Evolutionary conservation across 164 flowering plant genomes (phyloP).

Genomic region (Stephania cephalantha): DNA sequence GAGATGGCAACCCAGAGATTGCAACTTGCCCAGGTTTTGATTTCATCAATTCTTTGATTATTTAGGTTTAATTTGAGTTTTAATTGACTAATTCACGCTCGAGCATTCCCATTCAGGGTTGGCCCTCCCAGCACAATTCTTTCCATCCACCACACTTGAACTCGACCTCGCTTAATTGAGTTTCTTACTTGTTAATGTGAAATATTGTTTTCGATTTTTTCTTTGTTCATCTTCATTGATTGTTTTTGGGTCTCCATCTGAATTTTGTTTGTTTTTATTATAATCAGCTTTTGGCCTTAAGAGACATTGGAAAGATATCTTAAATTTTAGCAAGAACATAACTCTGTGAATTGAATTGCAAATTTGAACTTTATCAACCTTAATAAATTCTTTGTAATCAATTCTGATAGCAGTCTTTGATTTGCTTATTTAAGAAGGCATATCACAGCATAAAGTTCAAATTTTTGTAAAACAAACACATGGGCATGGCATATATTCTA

Average conservation of each 20-base stretch:
- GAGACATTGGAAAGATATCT: too few species aligned
- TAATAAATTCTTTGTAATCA: neutral
- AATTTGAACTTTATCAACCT: neutral
- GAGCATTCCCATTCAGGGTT: neutral
- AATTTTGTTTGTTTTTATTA: neutral
- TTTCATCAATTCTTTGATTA: neutral
- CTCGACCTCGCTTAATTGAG: too few species aligned
- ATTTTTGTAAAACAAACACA: too few species aligned
- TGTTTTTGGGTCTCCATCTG: slow-evolving; percentile 1
- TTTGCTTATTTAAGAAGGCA: neutral
- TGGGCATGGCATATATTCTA: too few species aligned
- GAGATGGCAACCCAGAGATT: slow-evolving; percentile 90
- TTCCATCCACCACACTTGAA: too few species aligned
- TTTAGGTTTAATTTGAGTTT: neutral
- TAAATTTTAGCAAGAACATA: neutral
- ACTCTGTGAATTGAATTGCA: neutral
- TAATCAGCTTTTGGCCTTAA: neutral
- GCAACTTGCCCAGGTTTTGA: slow-evolving; percentile 84
- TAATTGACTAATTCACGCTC: neutral
- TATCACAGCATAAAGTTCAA: too few species aligned
- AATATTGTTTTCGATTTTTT: too few species aligned
- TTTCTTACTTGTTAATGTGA: too few species aligned
- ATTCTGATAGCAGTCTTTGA: neutral
- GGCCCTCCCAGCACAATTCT: too few species aligned
- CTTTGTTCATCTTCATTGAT: neutral